A percentile compares a stretch with the other conserved stretches of the same genome.
These are phyloP conservation scores for Corniculantispora saksenae DNA, from an alignment of 2,329 filamentous ascomycete genomes.

Conservation along the genomic window DNA sequence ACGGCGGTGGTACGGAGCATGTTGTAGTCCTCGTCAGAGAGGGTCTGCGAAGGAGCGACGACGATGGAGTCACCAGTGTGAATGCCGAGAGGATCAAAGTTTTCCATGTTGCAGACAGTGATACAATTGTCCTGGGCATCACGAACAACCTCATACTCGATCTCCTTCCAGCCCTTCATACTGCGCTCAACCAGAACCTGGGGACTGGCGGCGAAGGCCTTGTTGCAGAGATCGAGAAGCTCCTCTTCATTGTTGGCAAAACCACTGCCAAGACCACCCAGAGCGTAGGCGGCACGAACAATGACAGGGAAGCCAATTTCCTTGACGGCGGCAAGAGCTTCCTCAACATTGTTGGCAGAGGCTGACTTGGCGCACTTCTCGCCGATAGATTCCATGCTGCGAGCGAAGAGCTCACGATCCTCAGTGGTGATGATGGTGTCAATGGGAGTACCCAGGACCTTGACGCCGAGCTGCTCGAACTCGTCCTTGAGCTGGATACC, in stretches of 20 bases:
- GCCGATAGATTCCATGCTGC: slow-evolving; percentile 97
- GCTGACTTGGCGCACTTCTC: slow-evolving; percentile 98
- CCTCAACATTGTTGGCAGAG: slow-evolving; percentile 83
- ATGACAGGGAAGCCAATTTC: slow-evolving; percentile 96
- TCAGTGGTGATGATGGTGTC: slow-evolving; percentile 98
- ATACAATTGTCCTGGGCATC: slow-evolving; percentile 98
- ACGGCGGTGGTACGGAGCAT: slow-evolving; percentile 97
- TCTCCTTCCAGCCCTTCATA: slow-evolving; percentile 99
- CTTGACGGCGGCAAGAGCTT: slow-evolving; percentile 85
- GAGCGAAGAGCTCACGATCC: slow-evolving; percentile 94
- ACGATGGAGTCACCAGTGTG: slow-evolving; percentile 98
- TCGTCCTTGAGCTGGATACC: slow-evolving; percentile 98
- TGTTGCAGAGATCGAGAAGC: slow-evolving; percentile 84
- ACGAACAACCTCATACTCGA: slow-evolving; percentile 97
- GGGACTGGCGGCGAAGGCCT: slow-evolving; percentile 91
- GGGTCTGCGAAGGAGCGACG: slow-evolving; percentile 92
- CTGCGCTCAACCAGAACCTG: slow-evolving; percentile 96
- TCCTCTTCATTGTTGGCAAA: slow-evolving; percentile 88
- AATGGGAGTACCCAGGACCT: slow-evolving; percentile 93
- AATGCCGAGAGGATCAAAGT: slow-evolving; percentile 97
- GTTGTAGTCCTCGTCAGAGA: slow-evolving; percentile 98
- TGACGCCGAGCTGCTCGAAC: slow-evolving; percentile 87
- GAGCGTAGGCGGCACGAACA: slow-evolving; percentile 91
- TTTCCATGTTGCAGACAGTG: slow-evolving; percentile 99
- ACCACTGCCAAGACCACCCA: slow-evolving; percentile 91